phyloP scores from a whole-genome alignment of 2,329 filamentous ascomycete genomes.

The Botryotinia globosa region DNA sequence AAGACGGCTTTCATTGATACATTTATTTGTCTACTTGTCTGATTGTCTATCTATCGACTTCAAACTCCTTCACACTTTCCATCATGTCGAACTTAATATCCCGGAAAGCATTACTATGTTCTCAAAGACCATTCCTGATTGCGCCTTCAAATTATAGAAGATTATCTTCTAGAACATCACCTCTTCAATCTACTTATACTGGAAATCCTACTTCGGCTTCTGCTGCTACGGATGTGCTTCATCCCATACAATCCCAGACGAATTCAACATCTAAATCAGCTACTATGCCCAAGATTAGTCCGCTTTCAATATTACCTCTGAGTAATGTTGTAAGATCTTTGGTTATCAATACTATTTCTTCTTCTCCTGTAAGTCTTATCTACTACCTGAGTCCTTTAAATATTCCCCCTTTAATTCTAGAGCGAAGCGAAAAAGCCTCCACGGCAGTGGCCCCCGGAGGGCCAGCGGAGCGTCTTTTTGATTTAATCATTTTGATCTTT shows the following conservation, averaged over 20 bases:
- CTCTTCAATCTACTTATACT: constrained; percentile 23
- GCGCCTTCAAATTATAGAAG: constrained; percentile 20
- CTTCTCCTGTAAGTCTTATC: constrained; percentile 49
- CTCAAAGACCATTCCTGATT: neutral
- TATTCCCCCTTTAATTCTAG: neutral
- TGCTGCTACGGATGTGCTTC: constrained; percentile 21
- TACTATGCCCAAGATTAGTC: constrained; percentile 37
- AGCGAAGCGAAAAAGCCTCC: neutral
- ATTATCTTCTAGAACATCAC: constrained; percentile 31
- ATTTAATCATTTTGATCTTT: neutral
- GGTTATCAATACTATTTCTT: constrained; percentile 66
- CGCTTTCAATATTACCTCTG: constrained; percentile 65
- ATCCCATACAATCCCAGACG: neutral
- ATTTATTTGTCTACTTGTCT: neutral
- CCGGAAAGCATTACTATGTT: neutral
- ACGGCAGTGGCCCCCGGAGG: too few relatives aligned
- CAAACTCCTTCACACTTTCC: neutral
- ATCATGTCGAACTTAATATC: constrained; percentile 8
- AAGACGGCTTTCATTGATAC: neutral
- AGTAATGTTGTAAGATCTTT: constrained; percentile 66
- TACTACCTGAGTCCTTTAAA: neutral
- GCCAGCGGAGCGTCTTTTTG: neutral
- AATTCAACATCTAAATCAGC: constrained; percentile 15
- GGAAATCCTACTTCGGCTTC: constrained; percentile 21
- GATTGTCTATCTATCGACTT: neutral